Evolutionary conservation across 768 basidiomycete species (phyloP).

Genomic region (Lactarius deliciosus): DNA sequence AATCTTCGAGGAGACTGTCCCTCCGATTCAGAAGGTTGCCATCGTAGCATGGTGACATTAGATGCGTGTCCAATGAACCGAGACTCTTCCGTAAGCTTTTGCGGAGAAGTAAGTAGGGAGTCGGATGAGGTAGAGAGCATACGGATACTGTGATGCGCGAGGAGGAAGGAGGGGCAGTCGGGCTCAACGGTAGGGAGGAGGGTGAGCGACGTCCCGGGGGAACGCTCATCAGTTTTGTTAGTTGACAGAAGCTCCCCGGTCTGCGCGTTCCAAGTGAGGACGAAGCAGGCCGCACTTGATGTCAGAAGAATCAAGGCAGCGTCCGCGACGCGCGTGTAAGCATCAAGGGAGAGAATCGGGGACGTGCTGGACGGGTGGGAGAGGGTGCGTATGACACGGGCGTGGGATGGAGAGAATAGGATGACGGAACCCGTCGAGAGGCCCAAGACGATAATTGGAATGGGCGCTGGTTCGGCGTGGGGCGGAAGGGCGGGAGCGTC

Average conservation of each 20-base stretch:
- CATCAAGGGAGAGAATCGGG: constrained; percentile 50
- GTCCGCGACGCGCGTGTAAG: constrained; percentile 34
- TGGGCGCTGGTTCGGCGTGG: constrained; percentile 33
- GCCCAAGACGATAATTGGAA: constrained; percentile 54
- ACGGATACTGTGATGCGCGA: constrained; percentile 59
- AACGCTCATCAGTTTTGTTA: constrained; percentile 58
- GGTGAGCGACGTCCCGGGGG: constrained; percentile 55
- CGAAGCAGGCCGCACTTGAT: constrained; percentile 54
- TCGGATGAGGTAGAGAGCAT: constrained; percentile 43
- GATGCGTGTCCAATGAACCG: constrained; percentile 69
- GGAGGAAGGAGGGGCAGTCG: constrained; percentile 46
- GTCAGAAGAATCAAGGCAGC: constrained; percentile 48
- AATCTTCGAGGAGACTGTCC: constrained; percentile 46
- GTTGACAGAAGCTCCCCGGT: constrained; percentile 48
- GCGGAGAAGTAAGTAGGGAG: constrained; percentile 36
- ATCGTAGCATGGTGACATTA: constrained; percentile 49
- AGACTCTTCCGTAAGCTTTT: constrained; percentile 47
- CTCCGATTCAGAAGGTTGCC: constrained; percentile 44
- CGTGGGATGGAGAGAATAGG: constrained; percentile 63
- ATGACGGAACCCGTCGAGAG: constrained; percentile 58
- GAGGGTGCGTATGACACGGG: constrained; percentile 53
- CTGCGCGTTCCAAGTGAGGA: constrained; percentile 58
- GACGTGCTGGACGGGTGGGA: constrained; percentile 55
- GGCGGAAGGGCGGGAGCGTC: constrained; percentile 36
- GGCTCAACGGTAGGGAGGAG: constrained; percentile 40